phyloP scores from a whole-genome alignment of 2,329 filamentous ascomycete genomes.

The Arthrobotrys megalospora region DNA sequence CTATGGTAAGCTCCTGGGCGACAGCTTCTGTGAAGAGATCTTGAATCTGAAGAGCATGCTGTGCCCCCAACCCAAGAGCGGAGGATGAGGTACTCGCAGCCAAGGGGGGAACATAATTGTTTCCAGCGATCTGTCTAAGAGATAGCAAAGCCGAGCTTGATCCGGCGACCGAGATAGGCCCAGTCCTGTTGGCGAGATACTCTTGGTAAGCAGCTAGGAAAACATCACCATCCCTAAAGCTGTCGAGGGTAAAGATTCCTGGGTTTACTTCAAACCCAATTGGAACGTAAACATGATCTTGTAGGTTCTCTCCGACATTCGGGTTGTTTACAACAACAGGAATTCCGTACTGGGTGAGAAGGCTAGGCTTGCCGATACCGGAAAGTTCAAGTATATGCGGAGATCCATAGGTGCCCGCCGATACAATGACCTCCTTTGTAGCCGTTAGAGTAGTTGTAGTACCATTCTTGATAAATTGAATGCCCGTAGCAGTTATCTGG shows the following conservation, averaged over 20 bases:
- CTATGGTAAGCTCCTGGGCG: constrained; percentile 41
- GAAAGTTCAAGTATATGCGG: constrained; percentile 70
- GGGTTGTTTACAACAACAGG: constrained; percentile 66
- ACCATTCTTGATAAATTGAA: constrained; percentile 68
- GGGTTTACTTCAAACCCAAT: constrained; percentile 49
- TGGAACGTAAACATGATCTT: constrained; percentile 61
- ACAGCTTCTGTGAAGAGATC: constrained; percentile 46
- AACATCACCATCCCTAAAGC: constrained; percentile 38
- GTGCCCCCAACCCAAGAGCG: neutral
- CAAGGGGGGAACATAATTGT: constrained; percentile 4
- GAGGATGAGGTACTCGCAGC: neutral
- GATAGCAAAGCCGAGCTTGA: constrained; percentile 51
- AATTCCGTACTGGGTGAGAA: constrained; percentile 67
- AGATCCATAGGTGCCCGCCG: constrained; percentile 69
- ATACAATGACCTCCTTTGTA: constrained; percentile 70
- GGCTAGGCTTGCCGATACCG: constrained; percentile 68
- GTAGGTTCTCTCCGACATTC: constrained; percentile 68
- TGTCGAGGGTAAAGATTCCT: constrained; percentile 57
- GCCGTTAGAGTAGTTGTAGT: constrained; percentile 45
- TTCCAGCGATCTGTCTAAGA: constrained; percentile 47
- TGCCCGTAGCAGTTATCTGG: constrained; percentile 67
- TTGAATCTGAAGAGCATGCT: constrained; percentile 39
- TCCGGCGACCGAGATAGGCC: constrained; percentile 46
- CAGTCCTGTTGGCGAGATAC: constrained; percentile 33
- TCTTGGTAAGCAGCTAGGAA: constrained; percentile 44